Evolutionary conservation across 2,329 filamentous ascomycete species (phyloP).

Genomic region (Pseudogymnoascus sp.): DNA sequence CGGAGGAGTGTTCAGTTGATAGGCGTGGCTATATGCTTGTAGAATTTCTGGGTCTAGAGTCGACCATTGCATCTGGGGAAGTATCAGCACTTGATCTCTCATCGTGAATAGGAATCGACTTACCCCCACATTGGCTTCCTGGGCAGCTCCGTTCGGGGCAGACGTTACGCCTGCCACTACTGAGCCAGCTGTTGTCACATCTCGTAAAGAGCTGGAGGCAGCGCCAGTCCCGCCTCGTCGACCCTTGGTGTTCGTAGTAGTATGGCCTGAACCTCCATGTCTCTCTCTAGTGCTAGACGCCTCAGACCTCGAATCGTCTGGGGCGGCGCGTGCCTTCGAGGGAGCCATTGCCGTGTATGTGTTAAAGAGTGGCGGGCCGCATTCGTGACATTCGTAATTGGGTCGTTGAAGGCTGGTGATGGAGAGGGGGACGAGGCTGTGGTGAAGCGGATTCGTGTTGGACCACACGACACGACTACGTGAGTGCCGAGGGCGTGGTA

Average conservation of each 20-base stretch:
- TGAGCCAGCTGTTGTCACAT: constrained; percentile 16
- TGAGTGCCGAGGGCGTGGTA: background rate
- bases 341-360: constrained; percentile 23
- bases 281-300: constrained; percentile 30
- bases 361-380: constrained; percentile 1
- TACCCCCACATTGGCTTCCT: constrained; percentile 23
- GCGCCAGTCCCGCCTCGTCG: constrained; percentile 20
- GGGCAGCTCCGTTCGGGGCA: constrained; percentile 11
- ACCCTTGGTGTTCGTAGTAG: constrained; percentile 20
- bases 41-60: constrained; percentile 59
- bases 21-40: constrained; percentile 66
- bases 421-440: background rate
- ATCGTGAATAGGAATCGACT: constrained; percentile 11
- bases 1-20: constrained; percentile 57
- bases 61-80: constrained; percentile 51
- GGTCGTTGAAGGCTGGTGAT: background rate
- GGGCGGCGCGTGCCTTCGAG: constrained; percentile 23
- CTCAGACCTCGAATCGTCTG: constrained; percentile 29
- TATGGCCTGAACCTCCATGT: constrained; percentile 6
- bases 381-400: background rate
- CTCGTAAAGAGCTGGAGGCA: constrained; percentile 23
- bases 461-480: background rate
- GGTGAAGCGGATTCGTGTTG: background rate
- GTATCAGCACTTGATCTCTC: constrained; percentile 3
- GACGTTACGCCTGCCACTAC: constrained; percentile 11